Evolutionary conservation across 768 basidiomycete species (phyloP).

Genomic region (Tricholoma sp.): DNA sequence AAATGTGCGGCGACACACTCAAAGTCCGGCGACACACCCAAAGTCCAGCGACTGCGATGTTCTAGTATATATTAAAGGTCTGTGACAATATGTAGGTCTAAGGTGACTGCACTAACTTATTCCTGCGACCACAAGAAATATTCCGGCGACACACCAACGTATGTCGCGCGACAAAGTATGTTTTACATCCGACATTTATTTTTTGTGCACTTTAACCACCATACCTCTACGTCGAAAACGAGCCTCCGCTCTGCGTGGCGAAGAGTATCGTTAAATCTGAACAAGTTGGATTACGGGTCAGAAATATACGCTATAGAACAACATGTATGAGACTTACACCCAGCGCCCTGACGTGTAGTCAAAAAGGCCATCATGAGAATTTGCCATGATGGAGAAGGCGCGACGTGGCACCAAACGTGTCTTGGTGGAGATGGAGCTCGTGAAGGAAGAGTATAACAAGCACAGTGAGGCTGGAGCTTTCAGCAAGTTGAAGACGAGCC

Average conservation of each 20-base stretch:
- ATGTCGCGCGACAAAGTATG: no score
- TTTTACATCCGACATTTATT: no score
- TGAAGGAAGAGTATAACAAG: conserved; percentile 17
- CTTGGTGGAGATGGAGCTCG: conserved; percentile 19
- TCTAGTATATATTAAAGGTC: no score
- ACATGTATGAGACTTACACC: conserved; percentile 34
- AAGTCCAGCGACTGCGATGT: no score
- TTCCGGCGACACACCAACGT: no score
- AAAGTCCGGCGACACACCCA: no score
- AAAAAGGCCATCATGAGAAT: conserved; percentile 31
- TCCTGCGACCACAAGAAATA: no score
- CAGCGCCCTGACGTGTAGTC: conserved; percentile 38
- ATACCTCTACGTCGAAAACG: conserved; percentile 14
- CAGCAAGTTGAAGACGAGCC: conserved; percentile 24
- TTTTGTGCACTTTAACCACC: no score
- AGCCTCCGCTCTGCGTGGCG: conserved; percentile 40
- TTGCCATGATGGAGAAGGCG: conserved; percentile 24
- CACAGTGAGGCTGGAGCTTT: conserved; percentile 21
- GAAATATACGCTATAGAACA: conserved; percentile 21
- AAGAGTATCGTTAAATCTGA: conserved; percentile 39
- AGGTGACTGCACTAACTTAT: no score
- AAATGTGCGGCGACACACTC: no score
- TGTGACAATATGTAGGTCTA: no score
- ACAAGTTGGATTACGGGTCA: conserved; percentile 21
- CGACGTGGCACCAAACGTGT: conserved; percentile 26